Evolutionary conservation across 805 yeast species (phyloP), one percentile per base, ranked within the genome.

Genomic region (Cyberlindnera euphorbiae): DNA sequence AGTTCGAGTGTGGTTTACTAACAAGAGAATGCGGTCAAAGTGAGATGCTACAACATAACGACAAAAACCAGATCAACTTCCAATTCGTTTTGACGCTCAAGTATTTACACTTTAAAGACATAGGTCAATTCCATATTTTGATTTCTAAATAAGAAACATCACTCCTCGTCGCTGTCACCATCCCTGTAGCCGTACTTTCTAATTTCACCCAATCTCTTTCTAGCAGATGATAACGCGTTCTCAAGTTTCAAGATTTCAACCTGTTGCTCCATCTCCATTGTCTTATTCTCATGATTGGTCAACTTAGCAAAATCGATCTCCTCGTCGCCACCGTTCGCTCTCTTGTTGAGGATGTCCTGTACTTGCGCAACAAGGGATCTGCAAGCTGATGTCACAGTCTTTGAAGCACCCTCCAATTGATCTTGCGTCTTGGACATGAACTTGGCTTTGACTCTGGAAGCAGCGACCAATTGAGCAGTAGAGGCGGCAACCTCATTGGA

Each of bases 401-500:
- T 75, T 21, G 86, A 75, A 4, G 88, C 81, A 13, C 55, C 47
- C 62, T 87, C 96, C 41, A 87, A 68, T 36, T 67, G 63, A 39
- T 80, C 86, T 58, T 85, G 95, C 3, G 88, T 73, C 53, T 78
- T 77, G 2, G 95, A 84, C 62, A 76, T 75, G 48, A 77, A 74
- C 28, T 80, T 72, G 0, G 94, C 87, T 58, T 86, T 86, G 16
- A 85, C 95, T 48, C 95, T 72, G 0, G 95, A 81, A 0, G 96
- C 93, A 6, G 96, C 89, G 6, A 87, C 96, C 35, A 87, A 70
- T 64, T 87, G 96, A 3, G 90, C 94, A 1, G 96, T 87, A 0
- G 95, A 81, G 0, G 95, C 88, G 2, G 95, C 89, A 8, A 87
- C 96, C 56, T 87, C 95, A 50, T 84, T 85, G 1, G 94, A 86